Evolutionary conservation across 73 alveolate genomes (phyloP), one percentile per base, ranked within the genome.

Genomic region (Paraurostyla sp.): DNA sequence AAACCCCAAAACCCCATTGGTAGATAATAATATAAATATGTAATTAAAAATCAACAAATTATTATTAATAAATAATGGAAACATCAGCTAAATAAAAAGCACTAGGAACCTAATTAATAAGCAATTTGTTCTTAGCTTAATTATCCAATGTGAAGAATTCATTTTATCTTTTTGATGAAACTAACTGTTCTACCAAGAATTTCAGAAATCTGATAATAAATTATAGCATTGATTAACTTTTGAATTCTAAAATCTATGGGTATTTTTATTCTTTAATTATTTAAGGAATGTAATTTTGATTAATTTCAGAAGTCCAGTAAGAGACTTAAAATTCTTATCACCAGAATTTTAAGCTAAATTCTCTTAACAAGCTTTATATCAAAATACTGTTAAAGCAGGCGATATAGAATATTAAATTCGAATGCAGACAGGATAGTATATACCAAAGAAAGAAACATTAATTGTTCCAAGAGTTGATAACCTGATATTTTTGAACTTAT

Each of bases 61-160:
- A 56, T 56, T 16, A 56, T 7, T 56, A 15, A 56, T 16, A 15
- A 56, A 56, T 30, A 30, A 60, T 60, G 78, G 78, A 60, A 27
- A 13, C 9, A 60, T 29, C 22, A 9, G 49, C 25, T 9, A 60
- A n/a, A n/a, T n/a, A n/a, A n/a, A n/a, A 60, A 60, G 78, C 78
- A 27, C 4, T 60, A 4, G 78, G 78, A 27, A 29, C 78, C 25
- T 29, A 60, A 33, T 27, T 60, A 23, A 60, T 60, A 2, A 25
- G 23, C 49, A 60, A 60, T 60, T 60, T 60, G 32, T 60, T 60
- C 50, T 9, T 11, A 30, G 78, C 78, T 25, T 29, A 60, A 3
- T 33, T 60, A 25, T 60, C 78, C 15, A 60, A 60, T 32, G 78
- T 60, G 9, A 60, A 60, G 32, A 60, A 60, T 23, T 60, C 78